Evolutionary conservation across 345 rosid species (phyloP).

Genomic region (Pistacia vera): DNA sequence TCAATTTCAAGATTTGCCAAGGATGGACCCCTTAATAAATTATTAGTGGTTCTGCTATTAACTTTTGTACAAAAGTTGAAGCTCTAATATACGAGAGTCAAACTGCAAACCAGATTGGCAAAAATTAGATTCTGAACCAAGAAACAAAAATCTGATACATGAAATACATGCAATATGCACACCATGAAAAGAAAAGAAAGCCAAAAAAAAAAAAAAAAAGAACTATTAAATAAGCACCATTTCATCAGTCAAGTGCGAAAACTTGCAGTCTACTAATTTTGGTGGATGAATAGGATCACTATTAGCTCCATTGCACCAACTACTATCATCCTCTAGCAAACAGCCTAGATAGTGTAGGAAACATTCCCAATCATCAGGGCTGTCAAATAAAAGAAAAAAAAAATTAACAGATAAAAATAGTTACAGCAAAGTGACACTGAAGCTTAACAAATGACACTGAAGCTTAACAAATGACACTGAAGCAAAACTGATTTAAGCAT

Average conservation of each 20-base stretch:
- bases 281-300: conserved; percentile 48
- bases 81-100: conserved; percentile 76
- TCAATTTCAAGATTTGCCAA: conserved; percentile 85
- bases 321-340: conserved; percentile 81
- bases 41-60: conserved; percentile 52
- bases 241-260: conserved; percentile 71
- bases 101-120: conserved; percentile 57
- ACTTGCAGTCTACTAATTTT: conserved; percentile 53
- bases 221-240: conserved; percentile 48
- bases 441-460: not conserved
- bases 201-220: conserved; percentile 16
- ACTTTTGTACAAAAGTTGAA: conserved; percentile 60
- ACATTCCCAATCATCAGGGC: conserved; percentile 99
- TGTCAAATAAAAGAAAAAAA: conserved; percentile 46
- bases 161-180: conserved; percentile 1
- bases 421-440: not conserved
- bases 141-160: conserved; percentile 8
- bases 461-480: not conserved
- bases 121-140: conserved; percentile 17
- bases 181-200: not conserved
- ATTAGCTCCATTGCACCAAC: conserved; percentile 50
- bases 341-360: conserved; percentile 91
- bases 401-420: conserved; percentile 29
- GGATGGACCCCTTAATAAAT: conserved; percentile 64
- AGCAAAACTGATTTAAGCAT: not conserved